Conservation (phyloP, 306 rosid species). For the Trifolium dubium region DNA sequence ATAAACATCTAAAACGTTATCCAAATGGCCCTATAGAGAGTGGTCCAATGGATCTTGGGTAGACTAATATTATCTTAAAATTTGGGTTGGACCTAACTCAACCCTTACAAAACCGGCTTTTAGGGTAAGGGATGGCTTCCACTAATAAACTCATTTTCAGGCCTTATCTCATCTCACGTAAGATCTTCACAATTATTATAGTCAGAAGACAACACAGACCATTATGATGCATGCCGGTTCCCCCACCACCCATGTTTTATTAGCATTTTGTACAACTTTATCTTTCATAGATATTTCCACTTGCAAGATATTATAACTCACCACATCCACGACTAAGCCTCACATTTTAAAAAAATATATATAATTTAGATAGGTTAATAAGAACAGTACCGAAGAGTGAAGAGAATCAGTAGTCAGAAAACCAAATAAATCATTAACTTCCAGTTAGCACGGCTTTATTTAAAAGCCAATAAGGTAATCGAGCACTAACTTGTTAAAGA, state of each 20-base stretch:
- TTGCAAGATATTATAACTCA: neutral
- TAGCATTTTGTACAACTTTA: slow-evolving; percentile 5
- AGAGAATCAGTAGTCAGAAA: slow-evolving; percentile 21
- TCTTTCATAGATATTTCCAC: neutral
- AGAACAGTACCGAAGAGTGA: neutral
- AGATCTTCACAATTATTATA: neutral
- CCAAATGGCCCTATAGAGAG: too few relatives aligned
- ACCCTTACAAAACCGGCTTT: too few relatives aligned
- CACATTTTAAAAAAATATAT: neutral
- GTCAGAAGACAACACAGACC: neutral
- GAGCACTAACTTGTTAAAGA: neutral
- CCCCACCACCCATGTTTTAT: neutral
- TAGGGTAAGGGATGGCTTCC: too few relatives aligned
- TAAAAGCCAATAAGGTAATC: slow-evolving; percentile 11
- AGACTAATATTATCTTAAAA: too few relatives aligned
- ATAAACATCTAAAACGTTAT: too few relatives aligned
- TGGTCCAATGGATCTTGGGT: too few relatives aligned
- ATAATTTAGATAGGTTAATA: slow-evolving; percentile 3
- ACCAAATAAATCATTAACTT: slow-evolving; percentile 34
- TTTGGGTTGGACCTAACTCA: too few relatives aligned
- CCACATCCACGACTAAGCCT: slow-evolving; percentile 24
- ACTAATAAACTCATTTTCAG: too few relatives aligned
- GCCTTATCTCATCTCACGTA: too few relatives aligned
- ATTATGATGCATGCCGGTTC: neutral
- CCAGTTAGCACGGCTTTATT: neutral